A percentile compares a stretch with the other conserved stretches of the same genome.
Evolutionary conservation across 495 filamentous ascomycete species (phyloP).

Genomic region (Tuber brumale): DNA sequence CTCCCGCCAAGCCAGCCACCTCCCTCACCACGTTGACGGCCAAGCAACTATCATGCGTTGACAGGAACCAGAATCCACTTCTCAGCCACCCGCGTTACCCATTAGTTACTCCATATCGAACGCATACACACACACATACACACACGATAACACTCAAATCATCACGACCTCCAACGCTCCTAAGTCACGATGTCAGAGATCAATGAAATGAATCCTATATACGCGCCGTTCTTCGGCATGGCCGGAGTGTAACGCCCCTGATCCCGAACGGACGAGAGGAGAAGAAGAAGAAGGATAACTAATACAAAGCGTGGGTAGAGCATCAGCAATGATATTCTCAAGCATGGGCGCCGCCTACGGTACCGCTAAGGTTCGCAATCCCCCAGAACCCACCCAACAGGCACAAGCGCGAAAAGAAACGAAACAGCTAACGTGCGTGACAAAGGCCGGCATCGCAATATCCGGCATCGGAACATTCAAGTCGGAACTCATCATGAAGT

Average conservation of each 20-base stretch:
- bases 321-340: slow-evolving; percentile 73
- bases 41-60: neutral
- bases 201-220: slow-evolving; percentile 67
- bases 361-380: slow-evolving; percentile 54
- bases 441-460: slow-evolving; percentile 86
- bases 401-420: neutral
- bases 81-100: slow-evolving; percentile 8
- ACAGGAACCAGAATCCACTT: neutral
- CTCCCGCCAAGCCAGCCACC: neutral
- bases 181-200: slow-evolving; percentile 25
- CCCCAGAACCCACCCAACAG: neutral
- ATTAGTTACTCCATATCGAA: slow-evolving; percentile 2
- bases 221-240: slow-evolving; percentile 96
- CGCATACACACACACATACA: slow-evolving; percentile 12
- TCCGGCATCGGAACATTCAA: slow-evolving; percentile 87
- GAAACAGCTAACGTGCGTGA: slow-evolving; percentile 4
- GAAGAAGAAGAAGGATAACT: neutral
- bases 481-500: slow-evolving; percentile 94
- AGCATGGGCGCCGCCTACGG: slow-evolving; percentile 90
- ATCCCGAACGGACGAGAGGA: neutral
- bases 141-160: slow-evolving; percentile 10
- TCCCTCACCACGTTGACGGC: neutral
- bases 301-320: slow-evolving; percentile 57
- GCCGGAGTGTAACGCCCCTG: slow-evolving; percentile 52
- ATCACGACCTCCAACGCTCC: slow-evolving; percentile 16